Base-by-base conservation (phyloP, 1,284 basidiomycete genomes). In the Mycena sp. region DNA sequence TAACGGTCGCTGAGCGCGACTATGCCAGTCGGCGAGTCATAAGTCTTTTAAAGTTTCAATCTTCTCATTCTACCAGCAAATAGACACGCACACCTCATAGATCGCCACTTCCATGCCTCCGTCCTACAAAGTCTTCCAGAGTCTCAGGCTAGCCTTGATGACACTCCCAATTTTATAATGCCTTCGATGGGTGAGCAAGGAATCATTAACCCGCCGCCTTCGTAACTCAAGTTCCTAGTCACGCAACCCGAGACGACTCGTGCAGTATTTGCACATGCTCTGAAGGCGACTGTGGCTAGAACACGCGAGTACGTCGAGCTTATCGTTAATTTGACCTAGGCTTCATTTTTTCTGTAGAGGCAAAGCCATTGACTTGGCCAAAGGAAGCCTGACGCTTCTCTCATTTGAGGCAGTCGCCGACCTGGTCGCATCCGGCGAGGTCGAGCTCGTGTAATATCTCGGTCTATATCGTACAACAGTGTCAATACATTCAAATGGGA, bases 41-140 rank as follows among this genome's bases (percentile, higher is more conserved):
- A 30, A 10, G 43, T 43, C 3, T 41, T 53, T 38, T 45, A 44
- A 4, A 26, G 19, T 29, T 4, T 28, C 32, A 61, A 29, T 21
- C 4, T 43, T 28, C 52, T 43, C 9, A 23, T 23, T 11, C 12
- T n/a, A 29, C 63, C 30, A 37, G 6, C 67, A 30, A 32, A 49
- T 30, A 93, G 93, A 60, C 93, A 92, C 72, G 88, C 91, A 6
- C 81, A 84, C 38, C 79, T 95, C 1, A 82, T 90, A 2, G 91
- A 92, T 68, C 81, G 86, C 19, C 92, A 96, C 73, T 90, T 92
- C 68, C 83, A 85, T 55, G 78, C 84, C 35, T 87, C 91, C 0
- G 92, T 95, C 2, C 80, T 96, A 37, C 91, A 94, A 69, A 86
- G 89, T 66, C 78, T 97, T 35, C 95, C 95, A 0, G 85, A 86